Evolutionary conservation across 257 asterid species (phyloP).

Genomic region (Capsicum rhomboideum): DNA sequence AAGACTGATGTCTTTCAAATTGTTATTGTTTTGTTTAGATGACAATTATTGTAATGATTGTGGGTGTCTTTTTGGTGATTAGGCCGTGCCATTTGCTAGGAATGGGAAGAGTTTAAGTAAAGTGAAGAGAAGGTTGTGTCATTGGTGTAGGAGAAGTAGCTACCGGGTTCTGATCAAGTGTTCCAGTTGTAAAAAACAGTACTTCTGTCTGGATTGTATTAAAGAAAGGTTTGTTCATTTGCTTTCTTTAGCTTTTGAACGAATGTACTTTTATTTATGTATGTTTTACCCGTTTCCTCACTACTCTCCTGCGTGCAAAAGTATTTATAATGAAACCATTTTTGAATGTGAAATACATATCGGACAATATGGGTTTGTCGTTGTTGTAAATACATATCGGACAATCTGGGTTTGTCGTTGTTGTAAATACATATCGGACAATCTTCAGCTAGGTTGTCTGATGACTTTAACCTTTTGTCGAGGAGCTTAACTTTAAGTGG

Average conservation of each 20-base stretch:
- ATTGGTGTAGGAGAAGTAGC: conserved; percentile 73
- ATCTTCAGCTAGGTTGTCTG: background rate
- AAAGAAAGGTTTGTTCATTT: conserved; percentile 49
- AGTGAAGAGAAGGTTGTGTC: conserved; percentile 61
- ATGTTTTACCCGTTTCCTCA: background rate
- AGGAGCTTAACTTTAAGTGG: background rate
- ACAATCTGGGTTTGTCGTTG: no score
- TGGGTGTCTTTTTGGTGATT: conserved; percentile 2
- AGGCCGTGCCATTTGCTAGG: conserved; percentile 66
- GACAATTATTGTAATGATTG: background rate
- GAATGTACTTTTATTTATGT: background rate
- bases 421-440: background rate
- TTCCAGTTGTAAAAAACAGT: conserved; percentile 68
- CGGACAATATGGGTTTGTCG: no score
- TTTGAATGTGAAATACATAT: background rate
- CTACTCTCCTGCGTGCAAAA: background rate
- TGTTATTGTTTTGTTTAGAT: background rate
- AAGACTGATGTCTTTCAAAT: background rate
- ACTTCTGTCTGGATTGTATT: conserved; percentile 66
- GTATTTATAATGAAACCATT: background rate
- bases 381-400: background rate
- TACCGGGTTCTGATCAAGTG: conserved; percentile 55
- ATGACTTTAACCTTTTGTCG: background rate
- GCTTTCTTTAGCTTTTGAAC: background rate
- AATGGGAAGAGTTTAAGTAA: conserved; percentile 30